Conservation (phyloP, 106 monocot species). For the Amphibolis antarctica region DNA sequence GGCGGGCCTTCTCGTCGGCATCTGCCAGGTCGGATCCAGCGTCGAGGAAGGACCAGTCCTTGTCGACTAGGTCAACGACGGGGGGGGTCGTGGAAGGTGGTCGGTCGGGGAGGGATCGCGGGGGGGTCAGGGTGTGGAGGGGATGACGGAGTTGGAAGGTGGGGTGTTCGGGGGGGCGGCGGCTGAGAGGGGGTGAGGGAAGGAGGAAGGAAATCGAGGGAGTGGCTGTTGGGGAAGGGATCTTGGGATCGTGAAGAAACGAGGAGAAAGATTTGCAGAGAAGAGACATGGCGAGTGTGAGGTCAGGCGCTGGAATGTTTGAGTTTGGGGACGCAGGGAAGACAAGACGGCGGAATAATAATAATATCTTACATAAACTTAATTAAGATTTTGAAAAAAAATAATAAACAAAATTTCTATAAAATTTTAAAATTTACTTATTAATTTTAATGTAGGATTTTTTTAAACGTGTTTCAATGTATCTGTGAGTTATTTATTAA, state of each 20-base stretch:
- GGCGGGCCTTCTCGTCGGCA: constrained; percentile 1
- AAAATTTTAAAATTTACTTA: no score
- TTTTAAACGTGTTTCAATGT: no score
- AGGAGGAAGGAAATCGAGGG: neutral
- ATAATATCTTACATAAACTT: no score
- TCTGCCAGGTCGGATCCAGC: neutral
- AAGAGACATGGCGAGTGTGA: constrained; percentile 4
- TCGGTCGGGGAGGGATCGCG: neutral
- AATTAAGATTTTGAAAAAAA: no score
- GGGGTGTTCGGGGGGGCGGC: neutral
- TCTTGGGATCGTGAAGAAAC: neutral
- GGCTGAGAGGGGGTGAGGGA: neutral
- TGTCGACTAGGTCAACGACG: constrained; percentile 37
- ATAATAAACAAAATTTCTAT: no score
- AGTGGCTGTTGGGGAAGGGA: neutral
- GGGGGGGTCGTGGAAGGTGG: constrained; percentile 11
- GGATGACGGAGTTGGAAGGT: neutral
- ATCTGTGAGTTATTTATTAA: no score
- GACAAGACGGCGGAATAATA: no score
- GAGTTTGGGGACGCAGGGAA: no score
- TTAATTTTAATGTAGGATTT: no score
- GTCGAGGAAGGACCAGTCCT: constrained; percentile 59
- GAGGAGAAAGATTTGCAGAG: neutral
- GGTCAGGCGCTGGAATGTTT: no score
- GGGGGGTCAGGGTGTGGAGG: neutral